A percentile compares a stretch with the other conserved stretches of the same genome.
Conservation (phyloP, 164 flowering plant species). For the Vitis rotundifolia region DNA sequence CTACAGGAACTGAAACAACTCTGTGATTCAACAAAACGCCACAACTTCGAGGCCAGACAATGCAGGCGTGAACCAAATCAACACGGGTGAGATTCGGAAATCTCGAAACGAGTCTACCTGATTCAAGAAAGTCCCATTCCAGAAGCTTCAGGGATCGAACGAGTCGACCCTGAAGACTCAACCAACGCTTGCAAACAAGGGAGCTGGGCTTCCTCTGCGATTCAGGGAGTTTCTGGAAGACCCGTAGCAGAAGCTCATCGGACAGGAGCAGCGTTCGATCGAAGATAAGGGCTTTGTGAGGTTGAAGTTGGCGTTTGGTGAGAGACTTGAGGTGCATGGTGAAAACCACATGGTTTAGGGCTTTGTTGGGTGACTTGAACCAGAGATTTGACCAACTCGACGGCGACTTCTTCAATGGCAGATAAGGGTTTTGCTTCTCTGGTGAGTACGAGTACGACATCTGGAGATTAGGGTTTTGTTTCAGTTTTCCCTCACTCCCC, state of each 20-base stretch:
- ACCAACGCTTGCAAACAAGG: slow-evolving; percentile 64
- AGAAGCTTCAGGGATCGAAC: slow-evolving; percentile 44
- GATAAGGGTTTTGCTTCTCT: slow-evolving; percentile 4
- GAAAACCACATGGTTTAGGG: slow-evolving; percentile 19
- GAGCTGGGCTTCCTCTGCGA: slow-evolving; percentile 33
- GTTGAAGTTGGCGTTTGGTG: background rate
- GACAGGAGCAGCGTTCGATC: slow-evolving; percentile 34
- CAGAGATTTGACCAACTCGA: slow-evolving; percentile 10
- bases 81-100: slow-evolving; percentile 67
- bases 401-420: background rate
- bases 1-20: slow-evolving; percentile 35
- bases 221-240: slow-evolving; percentile 40
- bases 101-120: slow-evolving; percentile 60
- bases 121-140: slow-evolving; percentile 54
- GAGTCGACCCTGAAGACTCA: slow-evolving; percentile 43
- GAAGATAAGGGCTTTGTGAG: background rate
- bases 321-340: slow-evolving; percentile 15
- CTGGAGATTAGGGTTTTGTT: too few relatives aligned
- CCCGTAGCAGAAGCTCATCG: slow-evolving; percentile 40
- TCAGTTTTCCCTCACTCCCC: too few relatives aligned
- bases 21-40: slow-evolving; percentile 33
- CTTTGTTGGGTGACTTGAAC: slow-evolving; percentile 11
- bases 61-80: slow-evolving; percentile 44
- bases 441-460: too few relatives aligned
- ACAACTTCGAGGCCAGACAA: slow-evolving; percentile 25